A percentile compares a stretch with the other conserved stretches of the same genome.
phyloP scores from a whole-genome alignment of 352 stramenopile genomes.

The Phytophthora pinifolia region DNA sequence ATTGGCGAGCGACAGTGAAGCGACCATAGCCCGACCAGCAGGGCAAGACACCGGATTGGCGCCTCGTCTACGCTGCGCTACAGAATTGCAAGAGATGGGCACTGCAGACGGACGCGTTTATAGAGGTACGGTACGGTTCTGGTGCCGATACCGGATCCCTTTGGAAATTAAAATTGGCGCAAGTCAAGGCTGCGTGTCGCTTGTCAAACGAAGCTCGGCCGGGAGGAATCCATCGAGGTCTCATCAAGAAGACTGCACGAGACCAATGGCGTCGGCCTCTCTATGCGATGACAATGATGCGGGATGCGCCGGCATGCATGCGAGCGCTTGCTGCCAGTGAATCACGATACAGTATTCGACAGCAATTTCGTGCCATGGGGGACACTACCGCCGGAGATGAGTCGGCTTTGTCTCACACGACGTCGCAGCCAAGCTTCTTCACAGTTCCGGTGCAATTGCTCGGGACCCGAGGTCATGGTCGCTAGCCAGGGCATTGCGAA shows the following conservation, averaged over 20 bases:
- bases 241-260: too few species aligned
- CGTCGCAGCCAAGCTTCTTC: slow-evolving; percentile 2
- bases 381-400: slow-evolving; percentile 20
- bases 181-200: too few species aligned
- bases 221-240: too few species aligned
- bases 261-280: too few species aligned
- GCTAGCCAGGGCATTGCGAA: background rate
- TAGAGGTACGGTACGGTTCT: too few species aligned
- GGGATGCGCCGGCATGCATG: background rate
- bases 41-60: slow-evolving; percentile 27
- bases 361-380: slow-evolving; percentile 7
- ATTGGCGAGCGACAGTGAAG: slow-evolving; percentile 17
- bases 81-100: slow-evolving; percentile 28
- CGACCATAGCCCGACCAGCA: slow-evolving; percentile 13
- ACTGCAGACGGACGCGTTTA: too few species aligned
- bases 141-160: too few species aligned
- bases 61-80: slow-evolving; percentile 16
- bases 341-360: too few species aligned
- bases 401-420: slow-evolving; percentile 5
- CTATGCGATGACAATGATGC: too few species aligned
- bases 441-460: slow-evolving; percentile 1
- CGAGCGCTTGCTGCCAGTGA: background rate
- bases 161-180: too few species aligned
- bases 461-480: background rate
- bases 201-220: too few species aligned